Conservation (phyloP, 331 rosid genomes). For the Malus hybrid region DNA sequence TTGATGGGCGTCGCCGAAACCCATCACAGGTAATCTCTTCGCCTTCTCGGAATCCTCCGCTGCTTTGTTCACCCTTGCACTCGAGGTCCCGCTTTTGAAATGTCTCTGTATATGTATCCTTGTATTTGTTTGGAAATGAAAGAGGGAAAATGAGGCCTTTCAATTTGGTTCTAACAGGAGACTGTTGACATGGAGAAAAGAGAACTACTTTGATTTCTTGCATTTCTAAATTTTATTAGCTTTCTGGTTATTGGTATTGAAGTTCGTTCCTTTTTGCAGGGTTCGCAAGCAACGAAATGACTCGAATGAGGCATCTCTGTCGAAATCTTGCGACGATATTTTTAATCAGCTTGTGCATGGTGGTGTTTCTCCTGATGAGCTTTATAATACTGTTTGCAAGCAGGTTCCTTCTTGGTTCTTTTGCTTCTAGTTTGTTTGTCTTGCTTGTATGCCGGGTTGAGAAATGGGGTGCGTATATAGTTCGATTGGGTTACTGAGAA, state of each 20-base stretch:
- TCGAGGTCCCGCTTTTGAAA: too few species aligned
- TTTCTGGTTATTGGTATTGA: background rate
- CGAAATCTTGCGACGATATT: conserved; percentile 81
- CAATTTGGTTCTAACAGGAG: too few species aligned
- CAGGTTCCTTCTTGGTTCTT: conserved; percentile 44
- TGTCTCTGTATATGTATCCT: too few species aligned
- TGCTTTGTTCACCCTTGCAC: background rate
- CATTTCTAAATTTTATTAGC: background rate
- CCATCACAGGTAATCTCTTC: conserved; percentile 55
- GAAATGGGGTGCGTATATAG: background rate
- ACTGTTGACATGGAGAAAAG: too few species aligned
- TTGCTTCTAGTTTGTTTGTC: background rate
- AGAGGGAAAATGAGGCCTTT: too few species aligned
- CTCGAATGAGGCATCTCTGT: conserved; percentile 38
- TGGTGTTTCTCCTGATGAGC: conserved; percentile 69
- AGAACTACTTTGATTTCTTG: too few species aligned
- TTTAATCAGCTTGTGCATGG: conserved; percentile 75
- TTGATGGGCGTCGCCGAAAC: conserved; percentile 93
- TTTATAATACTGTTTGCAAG: conserved; percentile 74
- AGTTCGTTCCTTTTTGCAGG: conserved; percentile 29
- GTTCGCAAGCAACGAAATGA: conserved; percentile 64
- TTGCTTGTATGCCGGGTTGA: background rate
- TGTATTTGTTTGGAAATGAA: too few species aligned
- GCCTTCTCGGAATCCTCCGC: too few species aligned
- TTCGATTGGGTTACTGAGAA: background rate